Percentiles rank a stretch among this genome's conserved stretches.
These are phyloP conservation scores for Gnomoniopsis sp. DNA, from an alignment of 2,329 filamentous ascomycete genomes.

Conservation along the genomic window DNA sequence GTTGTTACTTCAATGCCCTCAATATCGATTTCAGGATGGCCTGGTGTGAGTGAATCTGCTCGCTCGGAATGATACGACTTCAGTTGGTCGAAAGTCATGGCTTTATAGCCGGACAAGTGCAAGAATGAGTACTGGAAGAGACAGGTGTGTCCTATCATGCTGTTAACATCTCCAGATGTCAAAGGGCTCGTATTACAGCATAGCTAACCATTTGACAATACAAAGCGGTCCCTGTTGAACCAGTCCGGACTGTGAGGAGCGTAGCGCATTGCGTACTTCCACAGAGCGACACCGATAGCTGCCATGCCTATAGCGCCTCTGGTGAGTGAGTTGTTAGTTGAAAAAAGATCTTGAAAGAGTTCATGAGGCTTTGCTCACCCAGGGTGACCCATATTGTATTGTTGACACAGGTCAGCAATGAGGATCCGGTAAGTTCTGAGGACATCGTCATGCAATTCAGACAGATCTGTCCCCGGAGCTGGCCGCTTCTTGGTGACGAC, in stretches of 20 bases:
- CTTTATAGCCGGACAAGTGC: conserved; percentile 46
- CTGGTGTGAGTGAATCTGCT: conserved; percentile 43
- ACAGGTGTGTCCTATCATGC: conserved; percentile 38
- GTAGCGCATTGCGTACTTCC: conserved; percentile 58
- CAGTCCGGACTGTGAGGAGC: conserved; percentile 47
- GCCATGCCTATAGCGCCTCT: conserved; percentile 33
- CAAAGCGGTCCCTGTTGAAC: conserved; percentile 58
- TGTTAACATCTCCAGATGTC: not conserved
- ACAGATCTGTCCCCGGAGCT: not conserved
- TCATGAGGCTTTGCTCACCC: conserved; percentile 43
- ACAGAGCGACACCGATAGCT: conserved; percentile 40
- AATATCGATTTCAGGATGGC: conserved; percentile 53
- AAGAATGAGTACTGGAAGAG: conserved; percentile 48
- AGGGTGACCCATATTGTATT: conserved; percentile 67
- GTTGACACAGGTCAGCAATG: conserved; percentile 66
- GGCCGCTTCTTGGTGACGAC: conserved; percentile 8
- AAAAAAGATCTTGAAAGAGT: conserved; percentile 32
- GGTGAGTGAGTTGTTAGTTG: not conserved
- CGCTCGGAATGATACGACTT: conserved; percentile 45
- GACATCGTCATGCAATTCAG: conserved; percentile 39
- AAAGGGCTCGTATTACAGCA: not conserved
- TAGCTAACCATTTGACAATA: conserved; percentile 49
- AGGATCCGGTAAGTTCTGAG: conserved; percentile 59
- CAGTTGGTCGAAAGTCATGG: conserved; percentile 50
- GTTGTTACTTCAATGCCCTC: conserved; percentile 56